Evolutionary conservation across 2,329 filamentous ascomycete genomes (phyloP), one percentile per base, ranked within the genome.

Genomic region (Scedosporium minutisporum): DNA sequence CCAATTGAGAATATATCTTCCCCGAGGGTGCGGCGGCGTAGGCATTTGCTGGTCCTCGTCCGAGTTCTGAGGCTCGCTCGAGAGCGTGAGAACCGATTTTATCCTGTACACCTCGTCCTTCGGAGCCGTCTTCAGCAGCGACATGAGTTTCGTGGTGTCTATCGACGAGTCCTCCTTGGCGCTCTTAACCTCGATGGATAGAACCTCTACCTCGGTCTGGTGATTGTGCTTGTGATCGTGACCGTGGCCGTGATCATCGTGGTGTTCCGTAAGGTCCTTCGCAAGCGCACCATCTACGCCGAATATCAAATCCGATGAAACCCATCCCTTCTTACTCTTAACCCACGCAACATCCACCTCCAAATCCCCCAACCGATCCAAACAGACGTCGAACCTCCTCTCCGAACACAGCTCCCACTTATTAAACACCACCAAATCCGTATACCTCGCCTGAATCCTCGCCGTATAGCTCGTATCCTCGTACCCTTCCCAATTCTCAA

Each of bases 81-180:
- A 75, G 2, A 82, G 77, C 1, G 80, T 79, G 12, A 85, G 69
- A 9, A 85, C 76, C 10, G 84, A 90, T 74, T 99, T 99, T 73
- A 99, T 97, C 63, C 95, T 86, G 76, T 97, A 99, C 9, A 96
- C 86, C 71, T 97, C 93, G 67, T 99, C 95, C 72, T 96, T 96
- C 0, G 92, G 89, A 0, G 93, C 89, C 0, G 84, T 75, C 57
- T 81, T 79, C 38, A 97, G 81, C 1, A 97, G 78, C 9, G 77
- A 77, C 63, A 87, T 79, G 6, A 96, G 81, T 65, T 88, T 81
- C 63, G 85, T 79, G 0, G 86, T 78, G 33, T 86, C 81, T 25
- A 85, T 77, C 16, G 76, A 72, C 1, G 74, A 74, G 44, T 67
- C 69, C 23, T 16, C 21, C 38, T 67, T 65, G 16, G 73, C 67